Base-by-base conservation (phyloP, 169 alveolate genomes). In the Plasmodium coatneyi region DNA sequence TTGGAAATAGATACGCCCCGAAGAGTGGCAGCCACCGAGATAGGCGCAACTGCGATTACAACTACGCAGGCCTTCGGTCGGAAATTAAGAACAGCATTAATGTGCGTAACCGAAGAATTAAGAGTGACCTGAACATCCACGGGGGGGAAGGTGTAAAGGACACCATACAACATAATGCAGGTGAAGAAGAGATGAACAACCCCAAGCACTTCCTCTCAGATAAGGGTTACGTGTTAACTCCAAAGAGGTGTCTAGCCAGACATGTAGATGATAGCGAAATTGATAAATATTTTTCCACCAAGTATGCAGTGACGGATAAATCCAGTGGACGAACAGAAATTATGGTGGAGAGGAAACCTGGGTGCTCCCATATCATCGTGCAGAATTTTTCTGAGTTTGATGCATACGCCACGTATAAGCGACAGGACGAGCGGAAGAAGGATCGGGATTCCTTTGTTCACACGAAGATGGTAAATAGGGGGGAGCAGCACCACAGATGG, bases 331-430 rank as follows among this genome's bases (percentile, higher is more conserved):
- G 93, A 60, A 87, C 93, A 36, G 93, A 87, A 87, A 87, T 87
- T 78, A 87, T 87, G 93, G 93, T 87, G 22, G 93, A 76, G 25
- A 87, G 93, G 46, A 87, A 87, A 79, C 86, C 86, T 5, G 93
- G 93, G 10, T 87, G 93, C 43, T 87, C 93, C 25, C 78, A 87
- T 49, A 78, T 87, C 80, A 87, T 87, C 39, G 93, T 87, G 39
- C 93, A 87, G 71, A 87, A 87, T n/a, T 87, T 87, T 46, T 78
- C 93, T 1, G 93, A 87, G 49, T 87, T 87, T 36, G 93, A 87
- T 87, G 93, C 93, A 14, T 87, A 87, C 39, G 93, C 79, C 19
- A 87, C 93, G 36, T 87, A 76, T 70, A 87, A 78, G 46, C 79
- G 71, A 54, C 79, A 78, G 54, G 93, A 56, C 71, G 87, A 34